Percentiles rank a stretch among this genome's conserved stretches.
These are phyloP conservation scores for Aureobasidium sp. DNA, from an alignment of 2,329 filamentous ascomycete species.

Conservation along the genomic window DNA sequence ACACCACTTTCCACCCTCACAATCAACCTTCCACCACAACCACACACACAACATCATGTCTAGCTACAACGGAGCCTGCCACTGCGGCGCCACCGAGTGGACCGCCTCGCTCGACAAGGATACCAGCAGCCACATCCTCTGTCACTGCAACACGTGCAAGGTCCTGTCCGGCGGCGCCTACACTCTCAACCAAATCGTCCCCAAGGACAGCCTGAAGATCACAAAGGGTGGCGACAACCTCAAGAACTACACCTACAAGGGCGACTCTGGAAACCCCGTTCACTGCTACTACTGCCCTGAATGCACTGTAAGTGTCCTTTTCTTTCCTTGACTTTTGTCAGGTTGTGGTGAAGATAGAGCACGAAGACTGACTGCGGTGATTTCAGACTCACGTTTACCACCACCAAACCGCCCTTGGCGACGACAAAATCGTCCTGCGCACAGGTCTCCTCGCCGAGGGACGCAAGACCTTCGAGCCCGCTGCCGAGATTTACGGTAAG, in stretches of 20 bases:
- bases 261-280: constrained; percentile 46
- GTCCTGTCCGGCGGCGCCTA: constrained; percentile 41
- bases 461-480: constrained; percentile 39
- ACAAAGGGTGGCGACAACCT: constrained; percentile 40
- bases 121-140: constrained; percentile 37
- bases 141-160: constrained; percentile 52
- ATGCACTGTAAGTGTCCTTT: constrained; percentile 32
- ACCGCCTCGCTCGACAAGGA: constrained; percentile 40
- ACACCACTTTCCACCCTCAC: background rate
- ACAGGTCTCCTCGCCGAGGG: constrained; percentile 41
- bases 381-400: constrained; percentile 41
- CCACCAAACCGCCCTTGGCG: constrained; percentile 43
- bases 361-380: background rate
- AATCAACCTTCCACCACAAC: background rate
- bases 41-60: constrained; percentile 29
- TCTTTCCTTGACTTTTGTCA: constrained; percentile 13
- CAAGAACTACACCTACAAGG: constrained; percentile 47
- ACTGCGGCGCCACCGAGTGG: constrained; percentile 47
- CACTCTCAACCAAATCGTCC: constrained; percentile 48
- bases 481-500: constrained; percentile 48
- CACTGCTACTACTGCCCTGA: constrained; percentile 51
- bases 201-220: constrained; percentile 40
- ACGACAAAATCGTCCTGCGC: constrained; percentile 44
- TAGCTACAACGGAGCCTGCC: constrained; percentile 43
- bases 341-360: no score